phyloP scores from a whole-genome alignment of 208 protist species.

The Leishmania arabica region DNA sequence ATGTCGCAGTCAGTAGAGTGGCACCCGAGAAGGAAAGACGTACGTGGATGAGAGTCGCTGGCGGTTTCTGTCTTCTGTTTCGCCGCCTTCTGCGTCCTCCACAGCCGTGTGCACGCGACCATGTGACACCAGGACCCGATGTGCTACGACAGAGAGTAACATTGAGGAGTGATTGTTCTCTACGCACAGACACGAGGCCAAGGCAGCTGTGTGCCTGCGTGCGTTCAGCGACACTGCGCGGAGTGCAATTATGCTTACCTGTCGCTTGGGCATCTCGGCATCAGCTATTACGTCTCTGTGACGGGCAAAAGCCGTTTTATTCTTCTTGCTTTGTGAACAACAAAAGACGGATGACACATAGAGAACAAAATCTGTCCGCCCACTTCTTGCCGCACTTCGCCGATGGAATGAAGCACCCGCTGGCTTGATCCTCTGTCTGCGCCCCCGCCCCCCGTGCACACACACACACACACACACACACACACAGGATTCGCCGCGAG shows the following conservation, averaged over 20 bases:
- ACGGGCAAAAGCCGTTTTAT: not conserved
- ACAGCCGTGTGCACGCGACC: not conserved
- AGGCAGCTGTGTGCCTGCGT: not conserved
- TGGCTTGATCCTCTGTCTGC: not conserved
- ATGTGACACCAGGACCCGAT: not conserved
- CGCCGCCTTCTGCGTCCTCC: not conserved
- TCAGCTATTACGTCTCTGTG: not conserved
- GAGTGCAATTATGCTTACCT: not conserved
- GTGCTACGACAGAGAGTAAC: not conserved
- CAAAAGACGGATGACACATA: not conserved
- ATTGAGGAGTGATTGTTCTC: not conserved
- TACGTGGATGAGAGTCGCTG: not conserved
- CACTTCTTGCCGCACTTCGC: not conserved
- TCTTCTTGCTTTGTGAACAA: not conserved
- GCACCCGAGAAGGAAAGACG: not conserved
- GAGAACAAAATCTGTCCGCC: not conserved
- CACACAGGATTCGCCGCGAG: not conserved
- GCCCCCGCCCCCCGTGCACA: not conserved
- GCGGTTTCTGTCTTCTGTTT: not conserved
- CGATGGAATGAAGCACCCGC: not conserved
- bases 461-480: not conserved
- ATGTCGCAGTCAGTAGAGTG: not conserved
- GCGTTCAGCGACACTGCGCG: not conserved
- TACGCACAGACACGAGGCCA: not conserved
- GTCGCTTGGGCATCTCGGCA: not conserved